Conservation (phyloP, 805 yeast genomes). For the Ogataea sp. region DNA sequence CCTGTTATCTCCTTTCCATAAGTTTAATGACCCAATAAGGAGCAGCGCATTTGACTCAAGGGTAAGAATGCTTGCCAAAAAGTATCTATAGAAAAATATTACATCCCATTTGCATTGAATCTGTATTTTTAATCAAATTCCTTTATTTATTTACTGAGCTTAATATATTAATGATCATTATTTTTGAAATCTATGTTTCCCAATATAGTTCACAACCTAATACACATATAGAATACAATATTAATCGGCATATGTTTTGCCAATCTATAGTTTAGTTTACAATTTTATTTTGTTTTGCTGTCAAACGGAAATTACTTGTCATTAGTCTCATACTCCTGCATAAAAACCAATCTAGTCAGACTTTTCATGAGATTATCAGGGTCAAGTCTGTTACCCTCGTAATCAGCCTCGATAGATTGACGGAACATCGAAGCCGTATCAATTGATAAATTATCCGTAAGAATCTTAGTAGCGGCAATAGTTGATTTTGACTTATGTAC, state of each 20-base stretch:
- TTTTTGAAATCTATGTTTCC: no score
- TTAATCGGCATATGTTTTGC: no score
- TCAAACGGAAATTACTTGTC: slow-evolving; percentile 10
- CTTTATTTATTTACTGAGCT: no score
- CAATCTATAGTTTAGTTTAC: no score
- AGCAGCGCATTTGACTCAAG: slow-evolving; percentile 70
- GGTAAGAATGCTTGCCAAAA: slow-evolving; percentile 64
- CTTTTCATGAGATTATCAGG: slow-evolving; percentile 27
- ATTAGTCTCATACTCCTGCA: not conserved
- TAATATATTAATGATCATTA: no score
- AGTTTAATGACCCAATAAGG: slow-evolving; percentile 63
- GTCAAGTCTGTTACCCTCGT: slow-evolving; percentile 19
- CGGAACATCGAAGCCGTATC: slow-evolving; percentile 13
- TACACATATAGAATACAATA: no score
- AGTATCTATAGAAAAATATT: slow-evolving; percentile 49
- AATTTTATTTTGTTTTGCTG: not conserved
- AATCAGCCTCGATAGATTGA: slow-evolving; percentile 11
- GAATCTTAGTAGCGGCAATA: slow-evolving; percentile 11
- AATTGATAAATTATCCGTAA: slow-evolving; percentile 14
- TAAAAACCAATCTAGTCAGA: slow-evolving; percentile 14
- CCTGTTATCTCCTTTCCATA: slow-evolving; percentile 79
- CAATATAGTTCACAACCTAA: no score
- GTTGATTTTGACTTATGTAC: slow-evolving; percentile 19
- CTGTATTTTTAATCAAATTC: no score
- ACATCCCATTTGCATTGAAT: no score